A percentile compares a stretch with the other conserved stretches of the same genome.
phyloP scores from a whole-genome alignment of 2,329 filamentous ascomycete species.

The Phaeomoniella chlamydospora region DNA sequence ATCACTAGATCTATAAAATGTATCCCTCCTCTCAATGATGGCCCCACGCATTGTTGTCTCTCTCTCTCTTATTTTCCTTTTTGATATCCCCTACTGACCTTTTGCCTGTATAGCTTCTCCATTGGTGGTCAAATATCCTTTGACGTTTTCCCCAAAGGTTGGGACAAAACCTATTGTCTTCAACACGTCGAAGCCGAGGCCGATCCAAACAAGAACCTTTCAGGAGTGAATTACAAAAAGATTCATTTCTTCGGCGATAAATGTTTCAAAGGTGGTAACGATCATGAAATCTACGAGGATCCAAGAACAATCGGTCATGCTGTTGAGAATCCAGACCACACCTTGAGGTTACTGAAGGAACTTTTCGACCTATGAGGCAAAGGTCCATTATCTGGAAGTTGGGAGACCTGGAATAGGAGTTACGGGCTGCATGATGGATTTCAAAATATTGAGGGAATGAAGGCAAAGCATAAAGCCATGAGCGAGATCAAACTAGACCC shows the following conservation, averaged over 20 bases:
- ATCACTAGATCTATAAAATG: constrained; percentile 1
- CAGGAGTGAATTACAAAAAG: constrained; percentile 53
- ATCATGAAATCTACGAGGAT: constrained; percentile 86
- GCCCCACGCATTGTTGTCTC: constrained; percentile 1
- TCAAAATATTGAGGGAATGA: not conserved
- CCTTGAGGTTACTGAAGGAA: constrained; percentile 64
- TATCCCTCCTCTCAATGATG: constrained; percentile 3
- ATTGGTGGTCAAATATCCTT: constrained; percentile 98
- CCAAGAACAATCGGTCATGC: constrained; percentile 69
- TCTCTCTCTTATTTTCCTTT: not conserved
- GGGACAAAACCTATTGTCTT: constrained; percentile 98
- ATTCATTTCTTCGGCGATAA: constrained; percentile 99
- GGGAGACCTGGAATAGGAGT: not conserved
- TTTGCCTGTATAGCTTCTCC: constrained; percentile 50
- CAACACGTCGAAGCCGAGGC: constrained; percentile 73
- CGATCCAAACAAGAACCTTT: constrained; percentile 45
- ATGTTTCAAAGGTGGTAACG: constrained; percentile 79
- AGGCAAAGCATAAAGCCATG: not conserved
- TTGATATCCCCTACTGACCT: constrained; percentile 1
- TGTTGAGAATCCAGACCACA: constrained; percentile 71
- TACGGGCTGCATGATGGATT: too few species aligned
- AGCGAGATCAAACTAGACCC: not conserved
- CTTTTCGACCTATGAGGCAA: constrained; percentile 50
- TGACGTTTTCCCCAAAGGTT: constrained; percentile 89
- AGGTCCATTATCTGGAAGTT: not conserved